Base-by-base conservation (phyloP, 2,329 filamentous ascomycete genomes). In the Curvularia lunata region DNA sequence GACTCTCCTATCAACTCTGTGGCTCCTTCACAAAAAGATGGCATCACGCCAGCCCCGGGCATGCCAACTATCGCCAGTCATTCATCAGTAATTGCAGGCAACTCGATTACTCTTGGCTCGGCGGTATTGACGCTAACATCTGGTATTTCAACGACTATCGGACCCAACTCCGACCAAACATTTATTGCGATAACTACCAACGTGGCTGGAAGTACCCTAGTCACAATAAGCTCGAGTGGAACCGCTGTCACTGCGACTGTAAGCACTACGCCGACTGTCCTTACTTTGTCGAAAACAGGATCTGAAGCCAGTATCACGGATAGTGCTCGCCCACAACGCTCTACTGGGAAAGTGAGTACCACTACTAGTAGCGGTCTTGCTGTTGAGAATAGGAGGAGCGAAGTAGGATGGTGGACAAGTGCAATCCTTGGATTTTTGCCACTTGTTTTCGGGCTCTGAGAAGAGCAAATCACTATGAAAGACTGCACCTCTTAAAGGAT, bases 221-320 rank as follows among this genome's bases (percentile, higher is more conserved):
- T 74, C 8, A 63, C 67, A 2, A 52, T 73, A 18, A 69, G 66
- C 51, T 69, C 69, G 4, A 72, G 68, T 38, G 71, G 70, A 23
- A 66, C 63, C 3, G 66, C 66, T 5, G 52, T 71, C n/a, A 70
- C 63, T 12, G 68, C 71, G 5, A 72, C 68, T 1, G 48, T 73
- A 8, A 64, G 68, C 13, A 49, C 64, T 18, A 63, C 58, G 25
- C 63, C 64, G 25, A 56, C 59, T 6, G 67, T 63, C 0, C 32
- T 68, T n/a, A 72, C 63, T 6, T 9, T 66, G 19, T 51, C 64
- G 2, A 62, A 49, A 49, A 64, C 63, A 8, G 67, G 64, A 4
- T 68, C 66, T 34, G 67, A 67, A 9, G 64, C 68, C 16, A 68
- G 59, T 23, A 48, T 63, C 25, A 72, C 70, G 3, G 30, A 55